These are phyloP conservation scores for Phycomyces nitens DNA, from an alignment of 192 early-diverging fungal genomes.

Conservation along the genomic window DNA sequence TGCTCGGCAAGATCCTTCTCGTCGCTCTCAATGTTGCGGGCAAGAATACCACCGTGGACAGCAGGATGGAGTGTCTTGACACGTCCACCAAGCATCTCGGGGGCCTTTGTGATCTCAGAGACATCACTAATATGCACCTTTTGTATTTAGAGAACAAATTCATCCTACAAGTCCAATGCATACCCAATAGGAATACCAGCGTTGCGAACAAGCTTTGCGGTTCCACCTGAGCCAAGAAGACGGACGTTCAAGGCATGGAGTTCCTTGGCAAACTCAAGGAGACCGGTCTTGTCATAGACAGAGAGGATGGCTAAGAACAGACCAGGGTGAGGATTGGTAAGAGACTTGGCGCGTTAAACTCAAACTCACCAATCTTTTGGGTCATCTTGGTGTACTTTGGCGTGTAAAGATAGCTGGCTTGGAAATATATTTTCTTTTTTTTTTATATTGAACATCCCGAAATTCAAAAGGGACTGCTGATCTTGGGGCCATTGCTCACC, in stretches of 20 bases:
- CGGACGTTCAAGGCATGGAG: conserved; percentile 72
- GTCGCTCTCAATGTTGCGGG: conserved; percentile 81
- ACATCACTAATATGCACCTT: conserved; percentile 69
- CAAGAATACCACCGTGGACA: conserved; percentile 96
- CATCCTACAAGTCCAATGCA: conserved; percentile 6
- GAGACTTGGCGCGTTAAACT: background rate
- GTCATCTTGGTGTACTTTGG: conserved; percentile 8
- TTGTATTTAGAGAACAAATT: background rate
- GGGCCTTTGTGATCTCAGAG: conserved; percentile 94
- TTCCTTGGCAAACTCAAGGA: conserved; percentile 83
- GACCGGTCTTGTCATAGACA: conserved; percentile 96
- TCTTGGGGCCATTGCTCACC: too few relatives aligned
- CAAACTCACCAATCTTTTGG: conserved; percentile 27
- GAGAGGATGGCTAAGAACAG: conserved; percentile 75
- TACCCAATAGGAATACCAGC: conserved; percentile 86
- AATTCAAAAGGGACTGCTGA: too few relatives aligned
- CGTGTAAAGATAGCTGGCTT: background rate
- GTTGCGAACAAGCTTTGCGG: conserved; percentile 85
- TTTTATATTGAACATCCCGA: too few relatives aligned
- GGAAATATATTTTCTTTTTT: background rate
- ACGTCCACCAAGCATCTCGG: conserved; percentile 98
- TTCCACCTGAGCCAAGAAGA: conserved; percentile 94
- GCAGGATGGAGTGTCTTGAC: conserved; percentile 99
- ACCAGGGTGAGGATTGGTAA: background rate
- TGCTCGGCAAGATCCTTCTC: conserved; percentile 83